These are phyloP conservation scores for Cercospora citrullina DNA, from an alignment of 2,329 filamentous ascomycete genomes.

Conservation along the genomic window DNA sequence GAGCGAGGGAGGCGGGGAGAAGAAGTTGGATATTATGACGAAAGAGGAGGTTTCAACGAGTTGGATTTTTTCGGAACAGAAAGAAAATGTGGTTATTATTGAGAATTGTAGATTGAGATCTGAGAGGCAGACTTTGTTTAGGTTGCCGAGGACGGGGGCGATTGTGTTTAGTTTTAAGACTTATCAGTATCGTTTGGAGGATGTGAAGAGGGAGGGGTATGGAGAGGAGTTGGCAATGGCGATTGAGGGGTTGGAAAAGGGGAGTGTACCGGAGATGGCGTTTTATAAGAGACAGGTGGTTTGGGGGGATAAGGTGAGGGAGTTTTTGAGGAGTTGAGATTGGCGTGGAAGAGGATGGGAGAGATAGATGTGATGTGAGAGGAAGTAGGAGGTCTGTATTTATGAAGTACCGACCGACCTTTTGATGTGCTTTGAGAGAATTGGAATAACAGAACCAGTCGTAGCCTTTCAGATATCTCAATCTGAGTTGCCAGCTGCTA, in stretches of 20 bases:
- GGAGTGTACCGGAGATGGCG: conserved; percentile 59
- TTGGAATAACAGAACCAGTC: no score
- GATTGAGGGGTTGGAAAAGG: conserved; percentile 59
- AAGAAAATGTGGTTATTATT: conserved; percentile 39
- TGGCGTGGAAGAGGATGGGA: no score
- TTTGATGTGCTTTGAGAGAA: no score
- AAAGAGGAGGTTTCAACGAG: no score
- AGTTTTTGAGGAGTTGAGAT: conserved; percentile 44
- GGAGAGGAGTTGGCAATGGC: conserved; percentile 57
- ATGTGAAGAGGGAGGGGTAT: conserved; percentile 58
- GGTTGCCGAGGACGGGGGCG: conserved; percentile 55
- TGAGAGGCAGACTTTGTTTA: conserved; percentile 63
- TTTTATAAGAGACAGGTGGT: conserved; percentile 59
- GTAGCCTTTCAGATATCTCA: no score
- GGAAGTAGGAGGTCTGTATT: no score
- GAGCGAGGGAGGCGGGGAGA: conserved; percentile 20
- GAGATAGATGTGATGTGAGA: no score
- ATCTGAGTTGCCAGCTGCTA: no score
- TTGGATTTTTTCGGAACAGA: no score
- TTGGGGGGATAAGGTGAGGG: conserved; percentile 58
- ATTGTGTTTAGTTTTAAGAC: conserved; percentile 65
- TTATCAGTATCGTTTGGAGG: conserved; percentile 57
- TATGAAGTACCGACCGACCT: no score
- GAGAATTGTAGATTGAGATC: conserved; percentile 52
- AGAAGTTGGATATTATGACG: no score